These are phyloP conservation scores for Rhodomyrtus psidioides DNA, from an alignment of 441 rosid species.

Conservation along the genomic window DNA sequence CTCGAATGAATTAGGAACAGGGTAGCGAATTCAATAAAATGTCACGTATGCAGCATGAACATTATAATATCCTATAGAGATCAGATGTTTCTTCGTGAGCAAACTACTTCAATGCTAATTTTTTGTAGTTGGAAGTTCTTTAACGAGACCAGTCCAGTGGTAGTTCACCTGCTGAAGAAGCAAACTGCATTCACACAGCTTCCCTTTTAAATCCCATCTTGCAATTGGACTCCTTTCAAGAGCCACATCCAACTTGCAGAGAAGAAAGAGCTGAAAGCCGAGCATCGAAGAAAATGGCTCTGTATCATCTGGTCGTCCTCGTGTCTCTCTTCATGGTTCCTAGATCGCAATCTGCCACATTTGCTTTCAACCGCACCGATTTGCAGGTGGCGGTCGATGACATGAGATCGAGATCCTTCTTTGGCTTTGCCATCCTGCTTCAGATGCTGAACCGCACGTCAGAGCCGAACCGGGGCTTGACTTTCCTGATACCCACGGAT, in stretches of 20 bases:
- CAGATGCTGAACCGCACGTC: not conserved
- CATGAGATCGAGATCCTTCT: not conserved
- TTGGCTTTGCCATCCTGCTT: conserved; percentile 1
- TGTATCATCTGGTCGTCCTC: not conserved
- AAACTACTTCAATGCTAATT: not conserved
- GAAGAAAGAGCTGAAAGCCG: not conserved
- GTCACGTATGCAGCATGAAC: not conserved
- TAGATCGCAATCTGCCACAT: not conserved
- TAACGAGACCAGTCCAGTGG: not conserved
- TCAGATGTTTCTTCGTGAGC: not conserved
- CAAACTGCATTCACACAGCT: not conserved
- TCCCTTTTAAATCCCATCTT: not conserved
- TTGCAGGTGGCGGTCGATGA: not conserved
- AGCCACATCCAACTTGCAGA: not conserved
- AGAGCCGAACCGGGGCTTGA: not conserved
- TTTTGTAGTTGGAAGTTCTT: not conserved
- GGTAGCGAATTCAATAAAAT: not conserved
- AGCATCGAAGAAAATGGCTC: not conserved
- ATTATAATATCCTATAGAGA: not conserved
- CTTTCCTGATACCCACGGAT: conserved; percentile 1
- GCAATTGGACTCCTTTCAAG: not conserved
- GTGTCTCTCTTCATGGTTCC: not conserved
- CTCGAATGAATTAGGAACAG: not conserved
- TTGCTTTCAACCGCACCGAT: not conserved
- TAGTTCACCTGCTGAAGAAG: not conserved